A percentile compares a stretch with the other conserved stretches of the same genome.
Conservation (phyloP, 768 basidiomycete genomes). For the Boletus insuetus region DNA sequence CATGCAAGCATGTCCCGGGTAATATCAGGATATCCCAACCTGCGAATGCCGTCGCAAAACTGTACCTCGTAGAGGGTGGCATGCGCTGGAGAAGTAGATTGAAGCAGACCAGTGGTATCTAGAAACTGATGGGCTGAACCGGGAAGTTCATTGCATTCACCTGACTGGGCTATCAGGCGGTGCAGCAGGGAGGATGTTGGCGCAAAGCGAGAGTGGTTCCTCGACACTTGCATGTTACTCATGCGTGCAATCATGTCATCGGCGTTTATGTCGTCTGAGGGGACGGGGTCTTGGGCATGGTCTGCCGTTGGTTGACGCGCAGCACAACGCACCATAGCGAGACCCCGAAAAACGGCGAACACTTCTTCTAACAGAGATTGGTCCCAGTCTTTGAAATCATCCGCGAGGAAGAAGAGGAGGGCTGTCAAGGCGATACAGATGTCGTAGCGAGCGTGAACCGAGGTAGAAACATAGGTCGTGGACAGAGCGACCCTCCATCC, state of each 20-base stretch:
- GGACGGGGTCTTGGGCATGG: constrained; percentile 27
- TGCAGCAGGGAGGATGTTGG: constrained; percentile 65
- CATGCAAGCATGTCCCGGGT: constrained; percentile 67
- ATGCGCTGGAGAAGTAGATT: constrained; percentile 64
- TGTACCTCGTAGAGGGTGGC: constrained; percentile 66
- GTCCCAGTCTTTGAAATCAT: constrained; percentile 62
- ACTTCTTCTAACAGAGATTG: constrained; percentile 66
- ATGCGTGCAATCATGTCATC: constrained; percentile 65
- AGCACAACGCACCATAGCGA: constrained; percentile 66
- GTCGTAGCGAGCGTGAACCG: constrained; percentile 74
- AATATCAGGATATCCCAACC: constrained; percentile 58
- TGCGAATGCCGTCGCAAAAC: constrained; percentile 69
- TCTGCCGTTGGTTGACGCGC: constrained; percentile 56
- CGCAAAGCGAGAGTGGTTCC: constrained; percentile 40
- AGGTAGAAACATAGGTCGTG: constrained; percentile 57
- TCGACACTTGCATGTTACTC: constrained; percentile 72
- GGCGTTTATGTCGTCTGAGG: constrained; percentile 39
- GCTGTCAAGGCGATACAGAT: constrained; percentile 63
- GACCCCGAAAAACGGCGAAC: constrained; percentile 76
- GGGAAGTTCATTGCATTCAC: constrained; percentile 49
- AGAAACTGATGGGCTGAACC: constrained; percentile 69
- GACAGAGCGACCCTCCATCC: constrained; percentile 63
- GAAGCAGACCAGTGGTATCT: constrained; percentile 61
- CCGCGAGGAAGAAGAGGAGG: constrained; percentile 68
- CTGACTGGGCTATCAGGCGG: constrained; percentile 53